These are phyloP conservation scores for Beauveria rudraprayagi DNA, from an alignment of 2,329 filamentous ascomycete species.

Conservation along the genomic window DNA sequence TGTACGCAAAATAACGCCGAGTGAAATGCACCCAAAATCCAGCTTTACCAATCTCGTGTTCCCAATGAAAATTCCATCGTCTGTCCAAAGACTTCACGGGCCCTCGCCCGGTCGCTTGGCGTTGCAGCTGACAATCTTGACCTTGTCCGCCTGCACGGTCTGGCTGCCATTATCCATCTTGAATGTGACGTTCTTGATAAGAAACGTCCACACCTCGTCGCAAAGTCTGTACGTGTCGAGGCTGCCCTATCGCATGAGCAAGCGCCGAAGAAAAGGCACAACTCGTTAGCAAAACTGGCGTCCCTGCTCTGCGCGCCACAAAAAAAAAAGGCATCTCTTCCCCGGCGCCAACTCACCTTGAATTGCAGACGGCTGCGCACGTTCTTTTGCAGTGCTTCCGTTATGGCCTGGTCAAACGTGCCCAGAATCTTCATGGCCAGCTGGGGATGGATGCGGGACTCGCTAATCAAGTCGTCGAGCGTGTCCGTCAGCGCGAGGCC, in stretches of 20 bases:
- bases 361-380: conserved; percentile 88
- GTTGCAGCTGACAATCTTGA: conserved; percentile 98
- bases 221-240: conserved; percentile 98
- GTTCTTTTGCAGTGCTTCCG: conserved; percentile 83
- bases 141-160: conserved; percentile 73
- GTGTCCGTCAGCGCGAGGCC: conserved; percentile 90
- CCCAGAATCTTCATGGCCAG: conserved; percentile 96
- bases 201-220: conserved; percentile 98
- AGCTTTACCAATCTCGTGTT: neutral
- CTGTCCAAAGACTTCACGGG: neutral
- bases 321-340: neutral
- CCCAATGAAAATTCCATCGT: neutral
- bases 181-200: conserved; percentile 98
- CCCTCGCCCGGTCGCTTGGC: conserved; percentile 59
- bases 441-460: conserved; percentile 92
- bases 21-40: conserved; percentile 3
- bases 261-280: neutral
- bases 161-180: conserved; percentile 80
- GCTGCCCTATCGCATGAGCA: conserved; percentile 57
- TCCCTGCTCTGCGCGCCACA: neutral
- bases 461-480: conserved; percentile 91
- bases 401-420: conserved; percentile 90
- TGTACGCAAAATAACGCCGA: conserved; percentile 6
- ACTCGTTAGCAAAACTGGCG: conserved; percentile 3
- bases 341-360: conserved; percentile 57